Percentiles rank a stretch among this genome's conserved stretches.
Evolutionary conservation across 177 flowering plant genomes (phyloP).

Genomic region (Tripterygium wilfordii): DNA sequence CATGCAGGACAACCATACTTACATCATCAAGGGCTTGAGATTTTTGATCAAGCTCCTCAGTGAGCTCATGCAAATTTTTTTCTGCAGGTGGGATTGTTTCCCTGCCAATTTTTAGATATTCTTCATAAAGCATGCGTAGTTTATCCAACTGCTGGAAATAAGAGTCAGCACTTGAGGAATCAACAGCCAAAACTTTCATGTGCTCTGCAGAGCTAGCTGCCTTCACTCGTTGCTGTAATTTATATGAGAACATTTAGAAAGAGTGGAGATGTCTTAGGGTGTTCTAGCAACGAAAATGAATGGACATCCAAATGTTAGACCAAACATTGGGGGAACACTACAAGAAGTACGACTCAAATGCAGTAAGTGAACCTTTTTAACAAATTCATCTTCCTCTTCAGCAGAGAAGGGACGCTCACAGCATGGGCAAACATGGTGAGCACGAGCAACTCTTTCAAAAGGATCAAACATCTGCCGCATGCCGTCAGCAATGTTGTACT

Average conservation of each 20-base stretch:
- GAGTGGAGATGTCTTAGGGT: too few relatives aligned
- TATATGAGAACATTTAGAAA: constrained; percentile 11
- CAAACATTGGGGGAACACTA: background rate
- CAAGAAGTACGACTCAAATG: background rate
- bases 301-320: background rate
- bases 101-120: constrained; percentile 64
- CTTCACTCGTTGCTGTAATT: constrained; percentile 81
- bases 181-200: constrained; percentile 63
- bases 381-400: constrained; percentile 92
- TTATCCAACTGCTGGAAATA: constrained; percentile 85
- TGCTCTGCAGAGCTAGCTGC: constrained; percentile 76
- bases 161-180: constrained; percentile 68
- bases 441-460: constrained; percentile 90
- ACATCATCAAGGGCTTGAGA: constrained; percentile 92
- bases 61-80: constrained; percentile 48
- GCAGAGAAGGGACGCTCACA: constrained; percentile 92
- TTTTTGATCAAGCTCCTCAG: constrained; percentile 67
- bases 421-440: constrained; percentile 89
- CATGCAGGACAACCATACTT: constrained; percentile 23
- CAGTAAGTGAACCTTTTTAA: constrained; percentile 61
- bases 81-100: constrained; percentile 74
- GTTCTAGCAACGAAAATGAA: background rate
- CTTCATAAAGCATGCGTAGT: constrained; percentile 77
- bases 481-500: constrained; percentile 81
- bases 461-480: constrained; percentile 96